Conservation (phyloP, 2,329 filamentous ascomycete species). For the Trichophyton rubrum region DNA sequence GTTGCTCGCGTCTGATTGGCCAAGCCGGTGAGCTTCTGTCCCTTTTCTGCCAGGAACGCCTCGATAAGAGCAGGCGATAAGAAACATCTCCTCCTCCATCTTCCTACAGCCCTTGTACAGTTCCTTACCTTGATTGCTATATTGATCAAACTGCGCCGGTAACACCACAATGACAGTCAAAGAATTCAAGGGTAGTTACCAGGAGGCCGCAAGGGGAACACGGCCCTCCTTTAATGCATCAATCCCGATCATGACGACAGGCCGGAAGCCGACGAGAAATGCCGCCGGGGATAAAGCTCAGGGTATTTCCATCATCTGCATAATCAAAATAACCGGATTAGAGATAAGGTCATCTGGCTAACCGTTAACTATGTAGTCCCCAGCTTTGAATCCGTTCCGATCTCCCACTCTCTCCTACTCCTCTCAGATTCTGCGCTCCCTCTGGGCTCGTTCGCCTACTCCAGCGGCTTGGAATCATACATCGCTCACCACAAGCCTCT, state of each 20-base stretch:
- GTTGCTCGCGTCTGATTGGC: neutral
- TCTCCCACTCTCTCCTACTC: conserved; percentile 45
- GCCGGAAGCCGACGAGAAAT: neutral
- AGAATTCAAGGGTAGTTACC: neutral
- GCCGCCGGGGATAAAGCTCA: neutral
- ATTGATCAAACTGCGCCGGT: neutral
- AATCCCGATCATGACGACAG: neutral
- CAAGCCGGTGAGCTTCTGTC: neutral
- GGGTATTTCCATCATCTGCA: neutral
- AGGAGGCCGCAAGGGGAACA: neutral
- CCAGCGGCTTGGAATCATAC: conserved; percentile 51
- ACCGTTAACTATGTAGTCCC: neutral
- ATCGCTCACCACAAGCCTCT: conserved; percentile 43
- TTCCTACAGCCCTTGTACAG: neutral
- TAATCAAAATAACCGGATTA: neutral
- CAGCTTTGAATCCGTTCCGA: neutral
- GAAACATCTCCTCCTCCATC: neutral
- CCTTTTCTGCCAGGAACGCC: neutral
- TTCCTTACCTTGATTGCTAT: neutral
- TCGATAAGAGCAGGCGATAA: neutral
- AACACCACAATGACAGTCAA: neutral
- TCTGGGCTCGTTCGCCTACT: conserved; percentile 54
- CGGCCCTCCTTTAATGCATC: neutral
- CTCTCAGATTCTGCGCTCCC: conserved; percentile 53
- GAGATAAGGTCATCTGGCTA: neutral